Conservation (phyloP, 352 stramenopile species). For the Plasmopara halstedii region DNA sequence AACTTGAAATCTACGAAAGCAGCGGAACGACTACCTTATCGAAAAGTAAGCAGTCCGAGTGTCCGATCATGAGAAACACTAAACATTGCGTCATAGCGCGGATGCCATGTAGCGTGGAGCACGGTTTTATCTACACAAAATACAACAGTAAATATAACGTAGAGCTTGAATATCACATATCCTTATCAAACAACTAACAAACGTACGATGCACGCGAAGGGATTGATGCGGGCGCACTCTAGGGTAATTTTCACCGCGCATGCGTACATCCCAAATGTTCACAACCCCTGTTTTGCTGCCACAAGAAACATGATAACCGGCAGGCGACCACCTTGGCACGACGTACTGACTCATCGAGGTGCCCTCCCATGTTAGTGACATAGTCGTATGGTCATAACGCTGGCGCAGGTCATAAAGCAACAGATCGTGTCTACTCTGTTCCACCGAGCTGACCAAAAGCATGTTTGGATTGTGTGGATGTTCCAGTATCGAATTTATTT, state of each 20-base stretch:
- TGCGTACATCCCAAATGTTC: slow-evolving; percentile 75
- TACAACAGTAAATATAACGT: no score
- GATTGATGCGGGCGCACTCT: slow-evolving; percentile 63
- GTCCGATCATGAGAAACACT: slow-evolving; percentile 78
- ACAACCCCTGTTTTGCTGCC: slow-evolving; percentile 57
- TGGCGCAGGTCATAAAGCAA: slow-evolving; percentile 69
- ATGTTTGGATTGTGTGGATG: slow-evolving; percentile 80
- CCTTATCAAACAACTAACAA: slow-evolving; percentile 21
- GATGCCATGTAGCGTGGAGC: slow-evolving; percentile 80
- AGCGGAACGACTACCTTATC: no score
- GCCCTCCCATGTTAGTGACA: slow-evolving; percentile 64
- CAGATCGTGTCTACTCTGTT: slow-evolving; percentile 56
- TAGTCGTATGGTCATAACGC: slow-evolving; percentile 33
- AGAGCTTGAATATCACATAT: no score
- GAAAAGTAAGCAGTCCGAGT: slow-evolving; percentile 70
- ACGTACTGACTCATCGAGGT: slow-evolving; percentile 79
- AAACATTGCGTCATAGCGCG: slow-evolving; percentile 78
- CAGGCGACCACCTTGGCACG: slow-evolving; percentile 71
- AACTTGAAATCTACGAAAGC: no score
- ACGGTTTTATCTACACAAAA: slow-evolving; percentile 67
- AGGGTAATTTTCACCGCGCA: slow-evolving; percentile 48
- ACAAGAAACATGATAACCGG: slow-evolving; percentile 61
- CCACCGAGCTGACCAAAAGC: slow-evolving; percentile 65
- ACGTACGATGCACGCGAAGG: slow-evolving; percentile 67
- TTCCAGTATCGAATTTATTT: slow-evolving; percentile 79